Percentiles rank a stretch among this genome's conserved stretches.
Conservation (phyloP, 2,329 filamentous ascomycete species). For the Cladophialophora exuberans region DNA sequence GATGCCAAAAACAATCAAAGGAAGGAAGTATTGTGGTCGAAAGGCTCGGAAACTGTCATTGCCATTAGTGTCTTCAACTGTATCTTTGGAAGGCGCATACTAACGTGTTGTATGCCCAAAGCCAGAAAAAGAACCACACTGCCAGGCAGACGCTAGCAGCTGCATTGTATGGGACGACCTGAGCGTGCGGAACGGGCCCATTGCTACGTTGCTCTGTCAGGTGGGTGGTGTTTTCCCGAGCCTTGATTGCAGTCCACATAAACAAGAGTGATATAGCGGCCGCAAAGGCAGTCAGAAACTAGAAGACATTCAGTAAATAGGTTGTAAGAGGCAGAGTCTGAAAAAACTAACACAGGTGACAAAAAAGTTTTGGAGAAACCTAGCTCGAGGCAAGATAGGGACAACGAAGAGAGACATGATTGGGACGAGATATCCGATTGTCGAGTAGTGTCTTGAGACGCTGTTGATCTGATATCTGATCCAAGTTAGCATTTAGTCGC, state of each 20-base stretch:
- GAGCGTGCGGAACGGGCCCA: slow-evolving; percentile 22
- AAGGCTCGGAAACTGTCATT: slow-evolving; percentile 61
- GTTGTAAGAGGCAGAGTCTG: neutral
- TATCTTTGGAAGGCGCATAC: neutral
- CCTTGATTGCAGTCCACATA: slow-evolving; percentile 67
- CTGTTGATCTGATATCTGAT: slow-evolving; percentile 55
- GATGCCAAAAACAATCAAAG: slow-evolving; percentile 70
- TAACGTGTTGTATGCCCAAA: slow-evolving; percentile 40
- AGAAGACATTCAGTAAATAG: slow-evolving; percentile 1
- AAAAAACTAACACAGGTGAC: slow-evolving; percentile 56
- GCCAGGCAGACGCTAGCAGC: slow-evolving; percentile 71
- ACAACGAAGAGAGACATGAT: slow-evolving; percentile 69
- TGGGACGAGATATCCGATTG: slow-evolving; percentile 63
- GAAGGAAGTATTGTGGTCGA: slow-evolving; percentile 68
- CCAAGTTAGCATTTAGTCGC: neutral
- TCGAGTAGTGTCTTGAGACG: slow-evolving; percentile 49
- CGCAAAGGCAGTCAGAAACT: slow-evolving; percentile 58
- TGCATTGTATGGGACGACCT: slow-evolving; percentile 63
- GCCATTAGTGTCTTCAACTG: neutral
- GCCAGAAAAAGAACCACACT: slow-evolving; percentile 72
- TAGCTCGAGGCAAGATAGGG: slow-evolving; percentile 71
- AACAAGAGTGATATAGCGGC: slow-evolving; percentile 65
- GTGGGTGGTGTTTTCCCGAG: slow-evolving; percentile 62
- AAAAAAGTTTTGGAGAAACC: slow-evolving; percentile 70
- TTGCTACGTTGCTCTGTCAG: slow-evolving; percentile 17